phyloP scores from a whole-genome alignment of 2,329 filamentous ascomycete species.

The Paecilomyces fulvus region DNA sequence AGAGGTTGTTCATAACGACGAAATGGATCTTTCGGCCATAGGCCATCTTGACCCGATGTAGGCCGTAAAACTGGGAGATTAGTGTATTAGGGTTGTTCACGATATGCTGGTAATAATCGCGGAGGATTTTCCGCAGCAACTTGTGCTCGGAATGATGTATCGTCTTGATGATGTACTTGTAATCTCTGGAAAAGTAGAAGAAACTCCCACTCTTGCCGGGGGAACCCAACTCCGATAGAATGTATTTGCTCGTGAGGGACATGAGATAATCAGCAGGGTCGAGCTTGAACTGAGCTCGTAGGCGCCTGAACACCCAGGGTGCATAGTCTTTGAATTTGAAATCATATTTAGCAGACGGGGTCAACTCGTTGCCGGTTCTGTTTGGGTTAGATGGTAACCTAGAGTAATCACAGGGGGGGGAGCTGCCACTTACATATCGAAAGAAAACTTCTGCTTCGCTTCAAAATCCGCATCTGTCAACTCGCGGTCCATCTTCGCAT shows the following conservation, averaged over 20 bases:
- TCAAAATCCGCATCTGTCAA: constrained; percentile 88
- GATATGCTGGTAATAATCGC: constrained; percentile 90
- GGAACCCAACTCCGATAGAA: constrained; percentile 90
- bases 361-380: constrained; percentile 91
- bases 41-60: constrained; percentile 96
- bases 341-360: constrained; percentile 97
- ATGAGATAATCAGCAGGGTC: constrained; percentile 97
- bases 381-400: constrained; percentile 24
- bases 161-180: constrained; percentile 99
- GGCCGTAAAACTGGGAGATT: constrained; percentile 92
- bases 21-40: constrained; percentile 99
- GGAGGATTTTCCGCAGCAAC: constrained; percentile 44
- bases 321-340: constrained; percentile 99
- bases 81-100: constrained; percentile 91
- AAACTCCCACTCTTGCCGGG: constrained; percentile 98
- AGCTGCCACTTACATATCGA: constrained; percentile 72
- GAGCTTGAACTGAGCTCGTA: constrained; percentile 77
- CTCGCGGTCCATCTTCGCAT: constrained; percentile 89
- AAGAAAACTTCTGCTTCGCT: constrained; percentile 93
- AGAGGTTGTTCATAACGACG: constrained; percentile 99
- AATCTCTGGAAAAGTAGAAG: constrained; percentile 98
- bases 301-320: constrained; percentile 96
- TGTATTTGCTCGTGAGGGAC: constrained; percentile 97
- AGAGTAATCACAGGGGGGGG: too few relatives aligned
- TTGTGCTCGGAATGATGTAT: constrained; percentile 82